A percentile compares a stretch with the other conserved stretches of the same genome.
Evolutionary conservation across 768 basidiomycete genomes (phyloP).

Genomic region (Tulasnella sp.): DNA sequence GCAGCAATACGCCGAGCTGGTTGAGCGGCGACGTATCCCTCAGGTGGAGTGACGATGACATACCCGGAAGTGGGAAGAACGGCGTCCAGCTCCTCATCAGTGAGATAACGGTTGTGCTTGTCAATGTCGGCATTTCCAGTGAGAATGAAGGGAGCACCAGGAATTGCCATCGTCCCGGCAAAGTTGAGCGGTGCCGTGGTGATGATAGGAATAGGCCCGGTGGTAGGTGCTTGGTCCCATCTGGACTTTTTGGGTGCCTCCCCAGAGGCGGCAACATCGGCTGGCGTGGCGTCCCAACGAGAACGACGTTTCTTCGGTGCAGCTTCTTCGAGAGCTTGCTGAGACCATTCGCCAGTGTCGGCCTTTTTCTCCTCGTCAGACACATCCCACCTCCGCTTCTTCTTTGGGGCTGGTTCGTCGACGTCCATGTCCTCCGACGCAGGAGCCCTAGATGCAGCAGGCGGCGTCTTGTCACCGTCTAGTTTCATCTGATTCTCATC

Average conservation of each 20-base stretch:
- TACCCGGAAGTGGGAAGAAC: constrained; percentile 82
- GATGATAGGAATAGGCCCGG: constrained; percentile 10
- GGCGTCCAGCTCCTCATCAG: constrained; percentile 90
- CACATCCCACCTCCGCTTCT: constrained; percentile 76
- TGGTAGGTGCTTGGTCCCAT: constrained; percentile 90
- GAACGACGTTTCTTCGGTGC: constrained; percentile 87
- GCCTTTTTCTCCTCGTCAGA: constrained; percentile 44
- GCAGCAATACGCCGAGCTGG: constrained; percentile 41
- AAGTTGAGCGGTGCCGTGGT: constrained; percentile 30
- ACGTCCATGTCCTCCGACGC: constrained; percentile 32
- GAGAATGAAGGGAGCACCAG: constrained; percentile 23
- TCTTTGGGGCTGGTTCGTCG: constrained; percentile 41
- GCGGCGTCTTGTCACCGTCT: constrained; percentile 88
- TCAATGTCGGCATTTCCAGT: constrained; percentile 49
- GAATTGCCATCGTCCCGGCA: constrained; percentile 13
- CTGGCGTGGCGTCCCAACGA: constrained; percentile 90
- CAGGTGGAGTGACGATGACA: constrained; percentile 82
- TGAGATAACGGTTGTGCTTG: constrained; percentile 90
- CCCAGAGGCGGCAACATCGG: constrained; percentile 38
- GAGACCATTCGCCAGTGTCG: constrained; percentile 58
- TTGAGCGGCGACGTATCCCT: constrained; percentile 76
- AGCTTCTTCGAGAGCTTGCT: constrained; percentile 58
- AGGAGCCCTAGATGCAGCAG: constrained; percentile 58
- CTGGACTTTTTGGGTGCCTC: constrained; percentile 82
- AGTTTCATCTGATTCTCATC: constrained; percentile 64